These are phyloP conservation scores for Platanthera zijinensis DNA, from an alignment of 106 monocot species.

Conservation along the genomic window DNA sequence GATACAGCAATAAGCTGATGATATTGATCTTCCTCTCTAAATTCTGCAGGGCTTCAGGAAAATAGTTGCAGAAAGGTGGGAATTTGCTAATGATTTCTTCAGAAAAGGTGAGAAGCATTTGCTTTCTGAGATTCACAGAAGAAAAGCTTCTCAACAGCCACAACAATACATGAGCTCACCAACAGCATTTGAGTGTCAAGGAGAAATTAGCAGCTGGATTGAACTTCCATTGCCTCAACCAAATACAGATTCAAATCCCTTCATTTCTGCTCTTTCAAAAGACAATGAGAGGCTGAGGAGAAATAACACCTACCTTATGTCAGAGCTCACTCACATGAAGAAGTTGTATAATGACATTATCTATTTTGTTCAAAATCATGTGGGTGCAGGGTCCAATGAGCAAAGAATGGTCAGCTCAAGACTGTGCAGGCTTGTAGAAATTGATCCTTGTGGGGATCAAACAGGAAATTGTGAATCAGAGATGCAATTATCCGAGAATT, in stretches of 20 bases:
- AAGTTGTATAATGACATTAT: slow-evolving; percentile 76
- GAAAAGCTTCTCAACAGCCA: slow-evolving; percentile 29
- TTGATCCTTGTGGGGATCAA: not conserved
- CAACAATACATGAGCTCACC: slow-evolving; percentile 7
- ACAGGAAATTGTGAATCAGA: not conserved
- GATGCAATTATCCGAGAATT: not conserved
- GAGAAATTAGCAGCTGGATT: slow-evolving; percentile 13
- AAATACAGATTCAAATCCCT: slow-evolving; percentile 12
- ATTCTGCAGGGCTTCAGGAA: slow-evolving; percentile 43
- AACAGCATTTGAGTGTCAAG: not conserved
- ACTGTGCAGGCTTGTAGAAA: slow-evolving; percentile 1
- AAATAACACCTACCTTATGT: slow-evolving; percentile 45
- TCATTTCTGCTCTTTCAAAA: slow-evolving; percentile 33
- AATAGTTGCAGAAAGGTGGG: slow-evolving; percentile 51
- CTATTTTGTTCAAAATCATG: slow-evolving; percentile 64
- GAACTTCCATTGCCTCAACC: slow-evolving; percentile 8
- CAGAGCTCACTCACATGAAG: slow-evolving; percentile 67
- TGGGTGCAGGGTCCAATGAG: slow-evolving; percentile 10
- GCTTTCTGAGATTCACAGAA: slow-evolving; percentile 48
- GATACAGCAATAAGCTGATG: not conserved
- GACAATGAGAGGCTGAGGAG: slow-evolving; percentile 69
- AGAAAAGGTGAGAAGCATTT: slow-evolving; percentile 51
- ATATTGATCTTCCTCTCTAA: not conserved
- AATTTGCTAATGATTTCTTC: slow-evolving; percentile 53
- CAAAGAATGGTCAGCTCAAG: not conserved